phyloP scores from a whole-genome alignment of 345 rosid genomes.

The Bruguiera sexangula region DNA sequence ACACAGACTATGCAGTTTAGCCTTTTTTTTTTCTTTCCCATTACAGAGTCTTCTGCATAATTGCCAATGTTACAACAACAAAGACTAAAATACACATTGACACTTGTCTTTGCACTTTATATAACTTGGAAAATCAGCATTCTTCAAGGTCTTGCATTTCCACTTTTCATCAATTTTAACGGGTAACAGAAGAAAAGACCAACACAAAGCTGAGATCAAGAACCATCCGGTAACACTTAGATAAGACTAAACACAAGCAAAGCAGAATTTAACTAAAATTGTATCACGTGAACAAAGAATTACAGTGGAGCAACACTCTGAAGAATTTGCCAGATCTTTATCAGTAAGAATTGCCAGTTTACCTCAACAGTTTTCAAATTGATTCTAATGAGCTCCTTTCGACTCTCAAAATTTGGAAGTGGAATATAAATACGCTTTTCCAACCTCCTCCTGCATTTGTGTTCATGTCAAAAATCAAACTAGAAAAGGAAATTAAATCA shows the following conservation, averaged over 20 bases:
- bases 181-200: too few relatives aligned
- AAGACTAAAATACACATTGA: too few relatives aligned
- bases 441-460: constrained; percentile 84
- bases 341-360: constrained; percentile 10
- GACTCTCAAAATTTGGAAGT: constrained; percentile 96
- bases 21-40: too few relatives aligned
- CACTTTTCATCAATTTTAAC: too few relatives aligned
- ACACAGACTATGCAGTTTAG: too few relatives aligned
- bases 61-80: too few relatives aligned
- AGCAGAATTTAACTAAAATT: neutral
- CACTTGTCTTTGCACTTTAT: too few relatives aligned
- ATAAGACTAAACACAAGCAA: neutral
- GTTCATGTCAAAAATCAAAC: constrained; percentile 15
- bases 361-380: constrained; percentile 98
- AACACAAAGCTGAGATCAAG: too few relatives aligned
- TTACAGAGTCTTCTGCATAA: too few relatives aligned
- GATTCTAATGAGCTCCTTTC: constrained; percentile 91
- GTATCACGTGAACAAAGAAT: neutral
- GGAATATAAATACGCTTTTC: constrained; percentile 99
- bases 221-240: too few relatives aligned
- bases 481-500: neutral
- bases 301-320: neutral
- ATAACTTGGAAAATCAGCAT: too few relatives aligned
- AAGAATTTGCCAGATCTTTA: neutral
- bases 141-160: too few relatives aligned